These are phyloP conservation scores for Coniochaeta sp. DNA, from an alignment of 2,329 filamentous ascomycete species.

Conservation along the genomic window DNA sequence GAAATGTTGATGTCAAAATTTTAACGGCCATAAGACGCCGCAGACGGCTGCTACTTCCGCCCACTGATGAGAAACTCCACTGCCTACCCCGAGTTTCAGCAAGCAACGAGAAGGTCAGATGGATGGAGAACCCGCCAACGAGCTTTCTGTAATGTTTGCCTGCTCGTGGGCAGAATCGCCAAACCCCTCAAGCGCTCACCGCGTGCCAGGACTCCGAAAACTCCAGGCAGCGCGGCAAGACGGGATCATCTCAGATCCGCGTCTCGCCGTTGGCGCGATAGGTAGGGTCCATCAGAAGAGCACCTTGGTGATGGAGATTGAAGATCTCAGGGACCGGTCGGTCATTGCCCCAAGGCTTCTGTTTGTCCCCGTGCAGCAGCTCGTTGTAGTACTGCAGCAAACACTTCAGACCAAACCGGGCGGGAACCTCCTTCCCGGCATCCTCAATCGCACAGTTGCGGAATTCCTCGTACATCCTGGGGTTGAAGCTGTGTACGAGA, in stretches of 20 bases:
- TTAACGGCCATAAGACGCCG: background rate
- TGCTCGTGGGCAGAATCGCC: background rate
- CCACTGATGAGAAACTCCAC: background rate
- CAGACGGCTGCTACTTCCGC: background rate
- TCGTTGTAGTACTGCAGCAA: constrained; percentile 57
- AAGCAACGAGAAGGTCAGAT: background rate
- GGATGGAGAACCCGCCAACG: background rate
- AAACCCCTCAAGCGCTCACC: background rate
- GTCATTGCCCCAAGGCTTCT: constrained; percentile 15
- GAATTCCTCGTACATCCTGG: constrained; percentile 70
- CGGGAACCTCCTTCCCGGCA: constrained; percentile 32
- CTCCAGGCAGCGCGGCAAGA: background rate
- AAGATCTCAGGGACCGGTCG: constrained; percentile 20
- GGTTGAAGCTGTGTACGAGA: constrained; percentile 66
- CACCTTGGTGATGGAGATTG: constrained; percentile 18
- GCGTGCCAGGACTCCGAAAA: constrained; percentile 3
- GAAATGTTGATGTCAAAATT: background rate
- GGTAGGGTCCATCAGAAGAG: constrained; percentile 11
- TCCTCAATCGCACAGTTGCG: constrained; percentile 60
- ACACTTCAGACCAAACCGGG: constrained; percentile 49
- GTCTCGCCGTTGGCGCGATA: constrained; percentile 7
- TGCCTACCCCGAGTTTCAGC: background rate
- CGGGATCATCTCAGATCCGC: constrained; percentile 5
- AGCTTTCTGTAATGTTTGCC: too few species aligned
- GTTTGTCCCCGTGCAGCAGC: constrained; percentile 14